phyloP scores from a whole-genome alignment of 2,329 filamentous ascomycete genomes.

The Beauveria scarabaeidicola region DNA sequence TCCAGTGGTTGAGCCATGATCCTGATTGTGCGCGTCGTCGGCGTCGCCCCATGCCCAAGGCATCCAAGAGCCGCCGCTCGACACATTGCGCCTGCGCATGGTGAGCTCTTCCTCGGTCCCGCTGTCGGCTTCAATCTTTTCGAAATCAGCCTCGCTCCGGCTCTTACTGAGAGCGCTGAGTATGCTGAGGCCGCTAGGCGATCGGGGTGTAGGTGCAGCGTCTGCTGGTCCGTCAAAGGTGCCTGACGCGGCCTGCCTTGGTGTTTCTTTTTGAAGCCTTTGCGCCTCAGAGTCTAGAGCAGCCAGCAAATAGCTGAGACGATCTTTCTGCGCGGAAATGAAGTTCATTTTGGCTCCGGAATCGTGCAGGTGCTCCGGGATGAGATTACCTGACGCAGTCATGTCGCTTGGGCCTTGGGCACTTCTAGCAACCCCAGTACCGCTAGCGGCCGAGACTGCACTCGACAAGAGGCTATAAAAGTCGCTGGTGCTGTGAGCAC shows the following conservation, averaged over 20 bases:
- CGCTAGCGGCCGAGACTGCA: constrained; percentile 57
- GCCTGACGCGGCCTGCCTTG: constrained; percentile 21
- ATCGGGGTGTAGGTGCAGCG: constrained; percentile 31
- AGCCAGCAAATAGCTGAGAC: constrained; percentile 62
- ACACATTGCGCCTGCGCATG: constrained; percentile 25
- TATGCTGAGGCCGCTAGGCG: constrained; percentile 39
- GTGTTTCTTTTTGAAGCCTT: constrained; percentile 36
- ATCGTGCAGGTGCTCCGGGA: constrained; percentile 59
- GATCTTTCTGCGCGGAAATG: constrained; percentile 70
- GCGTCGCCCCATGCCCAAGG: constrained; percentile 37
- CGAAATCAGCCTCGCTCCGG: constrained; percentile 80
- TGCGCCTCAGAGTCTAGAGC: constrained; percentile 74
- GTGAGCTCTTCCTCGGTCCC: constrained; percentile 44
- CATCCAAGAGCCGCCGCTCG: constrained; percentile 33
- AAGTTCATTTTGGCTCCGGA: constrained; percentile 63
- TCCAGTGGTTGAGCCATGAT: constrained; percentile 29
- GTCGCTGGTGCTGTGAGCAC: constrained; percentile 45
- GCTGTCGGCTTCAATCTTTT: constrained; percentile 74
- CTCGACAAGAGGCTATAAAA: constrained; percentile 71
- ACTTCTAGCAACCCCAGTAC: constrained; percentile 29
- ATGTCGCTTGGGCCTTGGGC: constrained; percentile 14
- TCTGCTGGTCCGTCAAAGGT: constrained; percentile 21
- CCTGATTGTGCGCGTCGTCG: constrained; percentile 12
- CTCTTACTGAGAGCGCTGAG: constrained; percentile 63
- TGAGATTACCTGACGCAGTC: constrained; percentile 47